Evolutionary conservation across 2,329 filamentous ascomycete genomes (phyloP).

Genomic region (Colletotrichum sp.): DNA sequence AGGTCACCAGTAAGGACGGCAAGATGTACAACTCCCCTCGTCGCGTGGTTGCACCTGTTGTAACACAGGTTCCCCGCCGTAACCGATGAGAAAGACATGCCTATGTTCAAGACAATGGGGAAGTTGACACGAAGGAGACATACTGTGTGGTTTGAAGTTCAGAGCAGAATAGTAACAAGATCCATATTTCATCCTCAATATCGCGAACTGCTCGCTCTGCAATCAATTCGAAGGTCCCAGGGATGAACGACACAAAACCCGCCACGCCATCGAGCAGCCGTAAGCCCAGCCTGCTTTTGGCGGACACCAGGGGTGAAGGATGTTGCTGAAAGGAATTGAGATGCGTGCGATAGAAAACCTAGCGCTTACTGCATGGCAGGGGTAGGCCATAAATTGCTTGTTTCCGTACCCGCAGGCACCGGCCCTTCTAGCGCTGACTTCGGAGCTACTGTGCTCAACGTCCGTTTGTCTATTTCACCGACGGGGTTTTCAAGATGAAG

Average conservation of each 20-base stretch:
- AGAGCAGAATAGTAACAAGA: not conserved
- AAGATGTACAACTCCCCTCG: conserved; percentile 24
- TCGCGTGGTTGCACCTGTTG: conserved; percentile 25
- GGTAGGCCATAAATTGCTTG: not conserved
- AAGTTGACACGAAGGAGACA: not conserved
- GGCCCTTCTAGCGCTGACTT: not conserved
- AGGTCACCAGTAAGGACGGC: conserved; percentile 29
- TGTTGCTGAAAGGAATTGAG: not conserved
- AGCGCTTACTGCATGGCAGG: not conserved
- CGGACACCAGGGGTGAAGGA: not conserved
- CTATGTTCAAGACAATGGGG: not conserved
- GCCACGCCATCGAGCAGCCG: not conserved
- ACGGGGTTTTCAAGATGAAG: not conserved
- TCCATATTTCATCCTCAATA: not conserved
- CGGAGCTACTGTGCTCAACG: not conserved
- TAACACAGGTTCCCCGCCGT: conserved; percentile 3
- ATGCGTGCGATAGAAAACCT: not conserved
- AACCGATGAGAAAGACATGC: not conserved
- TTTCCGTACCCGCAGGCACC: not conserved
- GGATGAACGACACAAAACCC: not conserved
- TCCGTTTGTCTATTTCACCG: not conserved
- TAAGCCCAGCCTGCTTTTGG: not conserved
- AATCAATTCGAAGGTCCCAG: not conserved
- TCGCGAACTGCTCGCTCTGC: not conserved
- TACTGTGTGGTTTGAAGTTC: not conserved